These are phyloP conservation scores for Zelopaecilomyces penicillatus DNA, from an alignment of 2,329 filamentous ascomycete species.

Conservation along the genomic window DNA sequence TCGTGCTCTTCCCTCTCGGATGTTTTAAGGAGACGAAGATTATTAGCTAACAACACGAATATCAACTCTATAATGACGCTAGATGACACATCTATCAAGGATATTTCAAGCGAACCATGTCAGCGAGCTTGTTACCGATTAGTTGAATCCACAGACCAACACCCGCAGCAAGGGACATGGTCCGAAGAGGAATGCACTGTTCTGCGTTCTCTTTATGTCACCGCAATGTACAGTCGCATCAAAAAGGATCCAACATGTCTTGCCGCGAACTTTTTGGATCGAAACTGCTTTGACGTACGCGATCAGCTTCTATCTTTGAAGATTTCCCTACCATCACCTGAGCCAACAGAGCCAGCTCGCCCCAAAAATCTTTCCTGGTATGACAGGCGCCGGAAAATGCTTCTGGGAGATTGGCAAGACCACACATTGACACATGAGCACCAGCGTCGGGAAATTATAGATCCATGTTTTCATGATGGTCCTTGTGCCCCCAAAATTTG, in stretches of 20 bases:
- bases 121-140: slow-evolving; percentile 34
- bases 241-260: slow-evolving; percentile 38
- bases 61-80: not conserved
- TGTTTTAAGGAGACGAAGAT: slow-evolving; percentile 20
- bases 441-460: slow-evolving; percentile 47
- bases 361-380: slow-evolving; percentile 45
- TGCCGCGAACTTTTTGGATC: slow-evolving; percentile 40
- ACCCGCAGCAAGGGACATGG: slow-evolving; percentile 29
- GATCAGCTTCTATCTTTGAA: slow-evolving; percentile 18
- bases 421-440: slow-evolving; percentile 47
- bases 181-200: slow-evolving; percentile 39
- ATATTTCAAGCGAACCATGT: slow-evolving; percentile 20
- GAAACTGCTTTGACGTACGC: slow-evolving; percentile 45
- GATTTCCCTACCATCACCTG: slow-evolving; percentile 16
- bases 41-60: slow-evolving; percentile 3
- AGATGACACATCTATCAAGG: not conserved
- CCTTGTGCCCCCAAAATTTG: slow-evolving; percentile 55
- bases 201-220: slow-evolving; percentile 38
- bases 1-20: slow-evolving; percentile 24
- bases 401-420: slow-evolving; percentile 47
- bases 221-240: slow-evolving; percentile 32
- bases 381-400: slow-evolving; percentile 46
- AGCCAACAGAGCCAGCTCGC: slow-evolving; percentile 22
- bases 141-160: slow-evolving; percentile 13
- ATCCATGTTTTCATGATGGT: slow-evolving; percentile 62